phyloP scores from a whole-genome alignment of 83 land plant genomes.

The Picea mariana region DNA sequence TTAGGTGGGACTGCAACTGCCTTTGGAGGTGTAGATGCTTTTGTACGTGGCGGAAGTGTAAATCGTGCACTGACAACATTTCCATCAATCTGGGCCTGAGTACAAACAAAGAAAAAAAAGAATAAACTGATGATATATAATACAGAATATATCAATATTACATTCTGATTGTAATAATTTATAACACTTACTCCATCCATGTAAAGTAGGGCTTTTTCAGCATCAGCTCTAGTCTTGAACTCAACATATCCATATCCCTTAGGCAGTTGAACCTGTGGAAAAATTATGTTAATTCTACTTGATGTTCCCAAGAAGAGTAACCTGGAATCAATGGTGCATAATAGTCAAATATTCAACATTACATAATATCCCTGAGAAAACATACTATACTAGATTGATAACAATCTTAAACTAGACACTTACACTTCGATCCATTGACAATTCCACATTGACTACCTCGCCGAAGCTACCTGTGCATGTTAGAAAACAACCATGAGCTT shows the following conservation, averaged over 20 bases:
- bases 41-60: constrained; percentile 50
- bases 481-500: not conserved
- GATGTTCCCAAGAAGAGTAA: not conserved
- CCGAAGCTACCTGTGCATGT: constrained; percentile 66
- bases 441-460: constrained; percentile 66
- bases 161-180: not conserved
- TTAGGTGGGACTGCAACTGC: constrained; percentile 39
- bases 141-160: not conserved
- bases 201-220: constrained; percentile 71
- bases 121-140: not conserved
- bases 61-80: constrained; percentile 59
- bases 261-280: constrained; percentile 71
- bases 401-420: constrained; percentile 15
- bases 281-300: not conserved
- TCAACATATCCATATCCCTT: constrained; percentile 78
- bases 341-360: not conserved
- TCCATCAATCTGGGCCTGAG: constrained; percentile 81
- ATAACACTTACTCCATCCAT: constrained; percentile 75
- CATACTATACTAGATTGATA: not conserved
- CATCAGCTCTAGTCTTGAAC: constrained; percentile 67
- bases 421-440: constrained; percentile 69
- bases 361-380: not conserved
- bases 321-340: not conserved
- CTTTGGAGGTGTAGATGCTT: constrained; percentile 47
- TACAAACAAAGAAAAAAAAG: not conserved